These are phyloP conservation scores for Diaporthe humulicola DNA, from an alignment of 2,329 filamentous ascomycete genomes.

Conservation along the genomic window DNA sequence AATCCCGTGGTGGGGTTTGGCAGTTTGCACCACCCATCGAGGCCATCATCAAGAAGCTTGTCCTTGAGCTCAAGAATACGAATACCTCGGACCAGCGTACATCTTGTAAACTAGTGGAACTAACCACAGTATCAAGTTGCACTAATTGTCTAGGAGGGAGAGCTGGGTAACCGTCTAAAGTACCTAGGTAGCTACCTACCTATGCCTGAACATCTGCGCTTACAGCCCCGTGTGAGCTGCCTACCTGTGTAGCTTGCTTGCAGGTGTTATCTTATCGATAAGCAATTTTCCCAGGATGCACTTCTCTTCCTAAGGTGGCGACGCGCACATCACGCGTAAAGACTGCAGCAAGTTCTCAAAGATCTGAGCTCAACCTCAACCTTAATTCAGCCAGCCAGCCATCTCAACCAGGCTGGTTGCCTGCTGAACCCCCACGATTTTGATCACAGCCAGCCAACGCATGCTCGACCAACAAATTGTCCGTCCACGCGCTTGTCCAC, in stretches of 20 bases:
- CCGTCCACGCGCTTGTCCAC: background rate
- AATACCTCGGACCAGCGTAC: background rate
- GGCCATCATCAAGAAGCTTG: background rate
- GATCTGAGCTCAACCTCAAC: constrained; percentile 20
- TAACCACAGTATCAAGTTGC: background rate
- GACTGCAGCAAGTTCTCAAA: background rate
- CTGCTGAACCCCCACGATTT: background rate
- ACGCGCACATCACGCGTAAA: background rate
- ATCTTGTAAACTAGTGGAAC: background rate
- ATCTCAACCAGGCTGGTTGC: constrained; percentile 8
- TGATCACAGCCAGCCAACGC: background rate
- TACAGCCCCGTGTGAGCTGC: too few relatives aligned
- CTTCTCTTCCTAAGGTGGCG: background rate
- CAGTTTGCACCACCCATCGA: background rate
- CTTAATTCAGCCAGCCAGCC: background rate
- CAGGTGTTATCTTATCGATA: constrained; percentile 33
- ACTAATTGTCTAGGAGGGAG: background rate
- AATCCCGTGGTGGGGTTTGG: background rate
- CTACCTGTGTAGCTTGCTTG: too few relatives aligned
- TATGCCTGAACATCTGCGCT: background rate
- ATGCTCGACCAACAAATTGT: background rate
- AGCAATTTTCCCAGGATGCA: constrained; percentile 13
- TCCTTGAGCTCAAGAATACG: background rate
- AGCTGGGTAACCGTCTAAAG: background rate
- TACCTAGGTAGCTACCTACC: background rate